Conservation (phyloP, 2,329 filamentous ascomycete species). For the Davidsoniella neocaledoniae region DNA sequence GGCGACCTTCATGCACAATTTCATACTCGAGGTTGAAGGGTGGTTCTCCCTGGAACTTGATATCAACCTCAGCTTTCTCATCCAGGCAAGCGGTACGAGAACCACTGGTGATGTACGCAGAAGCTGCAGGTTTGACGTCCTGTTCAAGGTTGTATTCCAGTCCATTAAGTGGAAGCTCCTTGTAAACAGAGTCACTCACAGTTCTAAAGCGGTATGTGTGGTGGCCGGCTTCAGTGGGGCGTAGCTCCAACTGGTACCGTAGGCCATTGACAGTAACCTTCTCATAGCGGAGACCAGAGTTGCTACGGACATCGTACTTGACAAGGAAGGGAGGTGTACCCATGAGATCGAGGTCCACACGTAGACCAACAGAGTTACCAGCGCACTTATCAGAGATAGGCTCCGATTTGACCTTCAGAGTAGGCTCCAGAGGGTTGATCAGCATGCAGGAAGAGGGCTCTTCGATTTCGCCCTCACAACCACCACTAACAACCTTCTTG, state of each 20-base stretch:
- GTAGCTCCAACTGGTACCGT: conserved; percentile 69
- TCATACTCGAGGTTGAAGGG: conserved; percentile 90
- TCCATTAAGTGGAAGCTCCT: conserved; percentile 42
- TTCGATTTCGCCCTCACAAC: conserved; percentile 73
- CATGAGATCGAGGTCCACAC: conserved; percentile 75
- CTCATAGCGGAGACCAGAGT: conserved; percentile 37
- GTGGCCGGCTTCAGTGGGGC: conserved; percentile 62
- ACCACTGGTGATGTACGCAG: conserved; percentile 48
- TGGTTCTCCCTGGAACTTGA: conserved; percentile 61
- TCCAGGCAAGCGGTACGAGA: conserved; percentile 63
- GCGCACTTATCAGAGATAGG: conserved; percentile 91
- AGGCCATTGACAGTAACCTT: conserved; percentile 48
- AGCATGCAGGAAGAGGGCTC: conserved; percentile 90
- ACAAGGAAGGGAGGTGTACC: conserved; percentile 87
- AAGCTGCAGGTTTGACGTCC: conserved; percentile 82
- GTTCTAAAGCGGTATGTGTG: conserved; percentile 76
- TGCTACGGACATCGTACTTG: conserved; percentile 54
- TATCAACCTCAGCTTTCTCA: conserved; percentile 56
- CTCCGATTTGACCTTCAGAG: conserved; percentile 54
- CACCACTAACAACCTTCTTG: conserved; percentile 60
- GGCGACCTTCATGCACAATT: conserved; percentile 73
- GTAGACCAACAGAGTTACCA: conserved; percentile 78
- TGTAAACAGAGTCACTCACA: conserved; percentile 72
- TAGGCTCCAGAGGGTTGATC: conserved; percentile 78
- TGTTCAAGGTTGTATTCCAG: conserved; percentile 56